Percentiles rank a stretch among this genome's conserved stretches.
These are phyloP conservation scores for Loxodes magnus DNA, from an alignment of 73 alveolate species.

Conservation along the genomic window DNA sequence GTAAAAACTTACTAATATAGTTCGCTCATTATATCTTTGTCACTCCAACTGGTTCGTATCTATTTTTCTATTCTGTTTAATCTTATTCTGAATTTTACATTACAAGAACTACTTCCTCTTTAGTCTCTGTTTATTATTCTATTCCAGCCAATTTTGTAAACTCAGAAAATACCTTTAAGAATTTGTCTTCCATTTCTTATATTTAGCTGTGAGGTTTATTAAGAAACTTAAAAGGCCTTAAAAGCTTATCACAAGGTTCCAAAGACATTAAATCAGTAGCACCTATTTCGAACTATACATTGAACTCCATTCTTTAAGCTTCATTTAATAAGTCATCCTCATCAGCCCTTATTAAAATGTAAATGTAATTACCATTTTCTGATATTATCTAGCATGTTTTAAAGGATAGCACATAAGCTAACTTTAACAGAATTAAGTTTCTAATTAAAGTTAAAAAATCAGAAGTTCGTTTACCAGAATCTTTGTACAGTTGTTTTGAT, in stretches of 20 bases:
- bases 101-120: background rate
- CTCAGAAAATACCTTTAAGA: too few relatives aligned
- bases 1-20: background rate
- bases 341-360: slow-evolving; percentile 11
- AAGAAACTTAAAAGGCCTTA: slow-evolving; percentile 21
- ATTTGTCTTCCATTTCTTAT: too few relatives aligned
- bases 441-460: slow-evolving; percentile 26
- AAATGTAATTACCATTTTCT: slow-evolving; percentile 20
- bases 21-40: background rate
- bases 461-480: slow-evolving; percentile 3
- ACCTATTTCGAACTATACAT: slow-evolving; percentile 23
- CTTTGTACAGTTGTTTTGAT: background rate
- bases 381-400: slow-evolving; percentile 18
- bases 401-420: slow-evolving; percentile 14
- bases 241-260: slow-evolving; percentile 28
- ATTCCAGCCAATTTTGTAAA: too few relatives aligned
- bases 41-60: slow-evolving; percentile 10
- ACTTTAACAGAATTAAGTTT: slow-evolving; percentile 13
- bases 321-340: background rate
- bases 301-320: slow-evolving; percentile 15
- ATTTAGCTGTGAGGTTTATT: too few relatives aligned
- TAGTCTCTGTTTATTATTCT: background rate
- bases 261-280: slow-evolving; percentile 18
- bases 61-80: background rate
- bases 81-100: background rate